phyloP scores from a whole-genome alignment of 371 early-diverging fungal species.

The Scutellospora calospora region DNA sequence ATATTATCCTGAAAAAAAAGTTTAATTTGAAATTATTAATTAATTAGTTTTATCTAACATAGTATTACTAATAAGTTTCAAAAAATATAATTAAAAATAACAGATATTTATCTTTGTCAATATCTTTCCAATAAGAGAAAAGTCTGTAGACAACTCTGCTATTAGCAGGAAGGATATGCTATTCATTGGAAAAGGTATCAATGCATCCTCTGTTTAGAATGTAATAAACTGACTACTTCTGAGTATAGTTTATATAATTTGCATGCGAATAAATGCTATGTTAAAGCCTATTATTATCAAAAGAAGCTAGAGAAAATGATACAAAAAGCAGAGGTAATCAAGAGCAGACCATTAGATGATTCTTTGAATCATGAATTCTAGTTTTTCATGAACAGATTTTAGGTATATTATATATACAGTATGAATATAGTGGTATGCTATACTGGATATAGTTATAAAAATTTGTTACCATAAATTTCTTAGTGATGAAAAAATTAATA shows the following conservation, averaged over 20 bases:
- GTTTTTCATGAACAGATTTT: no score
- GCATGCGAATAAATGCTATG: neutral
- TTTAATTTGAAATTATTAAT: neutral
- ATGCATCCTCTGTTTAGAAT: neutral
- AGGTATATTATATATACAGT: no score
- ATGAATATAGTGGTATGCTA: no score
- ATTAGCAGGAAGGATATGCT: neutral
- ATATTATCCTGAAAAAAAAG: neutral
- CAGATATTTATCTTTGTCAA: constrained; percentile 13
- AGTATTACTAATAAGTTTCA: neutral
- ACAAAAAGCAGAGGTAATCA: no score
- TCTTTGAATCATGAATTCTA: no score
- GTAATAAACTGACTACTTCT: constrained; percentile 15
- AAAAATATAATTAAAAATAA: no score
- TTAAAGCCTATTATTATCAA: constrained; percentile 20
- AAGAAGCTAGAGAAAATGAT: constrained; percentile 24
- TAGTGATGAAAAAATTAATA: no score
- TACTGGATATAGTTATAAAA: no score
- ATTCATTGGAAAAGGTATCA: constrained; percentile 4
- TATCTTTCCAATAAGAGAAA: neutral
- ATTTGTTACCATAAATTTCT: no score
- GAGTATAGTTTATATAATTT: neutral
- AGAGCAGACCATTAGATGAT: no score
- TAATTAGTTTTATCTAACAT: neutral
- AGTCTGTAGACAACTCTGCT: constrained; percentile 22